Evolutionary conservation across 2,329 filamentous ascomycete genomes (phyloP), one percentile per base, ranked within the genome.

Genomic region (Sporothrix variecibatus): DNA sequence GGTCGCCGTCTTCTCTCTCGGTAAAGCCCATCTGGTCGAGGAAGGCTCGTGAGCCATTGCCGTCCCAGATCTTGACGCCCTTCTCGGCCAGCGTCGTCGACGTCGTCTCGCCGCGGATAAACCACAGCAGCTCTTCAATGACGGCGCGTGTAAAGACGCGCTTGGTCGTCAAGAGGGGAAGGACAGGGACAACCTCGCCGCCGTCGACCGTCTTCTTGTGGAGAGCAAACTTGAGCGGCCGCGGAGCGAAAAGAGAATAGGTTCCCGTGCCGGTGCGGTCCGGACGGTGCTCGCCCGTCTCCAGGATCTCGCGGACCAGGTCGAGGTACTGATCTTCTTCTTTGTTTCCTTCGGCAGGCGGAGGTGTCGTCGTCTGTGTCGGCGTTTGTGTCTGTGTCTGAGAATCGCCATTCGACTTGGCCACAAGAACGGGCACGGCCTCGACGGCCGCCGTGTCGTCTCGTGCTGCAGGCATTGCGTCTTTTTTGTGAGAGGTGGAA

Each of bases 11-110:
- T 71, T 90, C 93, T 75, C 95, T 93, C 81, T 97, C 91, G 0
- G 87, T 86, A 7, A 98, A 88, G 0, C 95, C 95, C 0, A 96
- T 88, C 76, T 87, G 91, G 85, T 99, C 95, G 51, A 99, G 92
- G 82, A 93, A 98, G n/a, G n/a, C 80, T 91, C 96, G 93, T 65
- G 92, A 94, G 60, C 95, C 96, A 81, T 99, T 99, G 79, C 95
- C 95, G 81, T 99, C 96, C 96, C 96, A 99, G 81, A 99, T 99
- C 83, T 97, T 97, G 79, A 99, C 91, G 40, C 94, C 94, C 1
- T 91, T 90, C 15, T 91, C 90, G 75, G 90, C 91, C 2, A 99
- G 90, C 0, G 94, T 86, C 3, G 90, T 84, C 1, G 94, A 95
- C 0, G 93, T 94, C 2, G 96, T 99, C 79, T 86, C 90, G 79